Base-by-base conservation (phyloP, 164 flowering plant genomes). In the Protea cynaroides region DNA sequence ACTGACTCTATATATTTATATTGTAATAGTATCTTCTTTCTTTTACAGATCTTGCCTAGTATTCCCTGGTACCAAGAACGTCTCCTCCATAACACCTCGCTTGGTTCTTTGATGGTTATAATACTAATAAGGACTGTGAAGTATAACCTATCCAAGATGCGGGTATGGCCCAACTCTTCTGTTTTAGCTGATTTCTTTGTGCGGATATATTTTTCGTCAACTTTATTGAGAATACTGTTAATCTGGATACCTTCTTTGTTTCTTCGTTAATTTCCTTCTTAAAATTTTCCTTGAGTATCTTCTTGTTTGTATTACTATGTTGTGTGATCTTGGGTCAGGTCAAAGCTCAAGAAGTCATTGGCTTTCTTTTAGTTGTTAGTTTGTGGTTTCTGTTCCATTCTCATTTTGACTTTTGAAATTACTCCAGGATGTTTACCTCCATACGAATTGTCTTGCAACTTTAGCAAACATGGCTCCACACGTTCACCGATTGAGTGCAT, bases 381-480 rank as follows among this genome's bases (percentile, higher is more conserved):
- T 9, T 43, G 18, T 10, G 22, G 4, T 8, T 62, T 22, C n/a
- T 22, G 8, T 61, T 56, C 34, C 34, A 29, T 29, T 29, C 1
- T 21, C 34, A 43, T 8, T 61, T 69, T 64, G 25, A 25, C 58
- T 14, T 64, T 56, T 63, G 8, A 29, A 51, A 56, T n/a, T 68
- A 29, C 64, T 18, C 68, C 88, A 90, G 97, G 97, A 94, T 79
- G 80, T 94, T n/a, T 89, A 84, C 75, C 96, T 94, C 44, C 99
- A 89, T 69, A 94, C 97, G 58, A 94, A 91, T 70, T 91, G 99
- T 72, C 83, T 94, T 18, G 99, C 97, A 70, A 91, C 92, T 60
- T 79, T 94, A 80, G 95, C 99, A 56, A 94, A 94, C 78, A 91
- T 91, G 97, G 99, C 99, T 58, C 96, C 99, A 51, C 96, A 94